These are phyloP conservation scores for Mortierella polycephala DNA, from an alignment of 371 early-diverging fungal species.

Conservation along the genomic window DNA sequence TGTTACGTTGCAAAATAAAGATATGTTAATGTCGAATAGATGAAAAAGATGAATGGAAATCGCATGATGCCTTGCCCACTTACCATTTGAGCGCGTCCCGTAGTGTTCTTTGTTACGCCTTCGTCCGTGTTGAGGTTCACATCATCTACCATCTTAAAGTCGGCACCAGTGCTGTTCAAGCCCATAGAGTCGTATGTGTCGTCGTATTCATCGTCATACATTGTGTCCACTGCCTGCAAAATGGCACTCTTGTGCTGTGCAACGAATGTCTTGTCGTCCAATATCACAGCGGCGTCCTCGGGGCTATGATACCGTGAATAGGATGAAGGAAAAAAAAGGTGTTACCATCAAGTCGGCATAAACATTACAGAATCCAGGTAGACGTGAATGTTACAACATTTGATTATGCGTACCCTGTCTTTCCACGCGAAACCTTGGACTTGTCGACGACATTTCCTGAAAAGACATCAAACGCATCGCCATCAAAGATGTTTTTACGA, in stretches of 20 bases:
- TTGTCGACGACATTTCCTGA: constrained; percentile 67
- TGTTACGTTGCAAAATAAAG: constrained; percentile 1
- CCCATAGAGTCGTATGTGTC: constrained; percentile 89
- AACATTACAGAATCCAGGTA: not conserved
- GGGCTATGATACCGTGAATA: constrained; percentile 36
- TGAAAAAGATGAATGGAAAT: not conserved
- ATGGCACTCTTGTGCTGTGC: constrained; percentile 67
- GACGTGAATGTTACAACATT: not conserved
- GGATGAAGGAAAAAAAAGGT: not conserved
- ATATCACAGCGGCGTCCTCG: constrained; percentile 57
- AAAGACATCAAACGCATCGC: constrained; percentile 93
- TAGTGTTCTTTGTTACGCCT: not conserved
- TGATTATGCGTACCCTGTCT: constrained; percentile 63
- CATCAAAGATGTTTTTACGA: constrained; percentile 89
- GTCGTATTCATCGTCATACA: constrained; percentile 91
- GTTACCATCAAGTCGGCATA: not conserved
- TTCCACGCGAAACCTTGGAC: constrained; percentile 75
- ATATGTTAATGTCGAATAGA: not conserved
- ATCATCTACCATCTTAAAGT: constrained; percentile 66
- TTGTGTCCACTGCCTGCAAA: constrained; percentile 67
- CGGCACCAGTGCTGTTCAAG: constrained; percentile 67
- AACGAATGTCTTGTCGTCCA: constrained; percentile 71
- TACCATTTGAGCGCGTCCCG: constrained; percentile 22
- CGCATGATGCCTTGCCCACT: not conserved
- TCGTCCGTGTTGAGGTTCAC: constrained; percentile 59